A percentile compares a stretch with the other conserved stretches of the same genome.
Evolutionary conservation across 2,329 filamentous ascomycete species (phyloP).

Genomic region (Endocalyx cinctus): DNA sequence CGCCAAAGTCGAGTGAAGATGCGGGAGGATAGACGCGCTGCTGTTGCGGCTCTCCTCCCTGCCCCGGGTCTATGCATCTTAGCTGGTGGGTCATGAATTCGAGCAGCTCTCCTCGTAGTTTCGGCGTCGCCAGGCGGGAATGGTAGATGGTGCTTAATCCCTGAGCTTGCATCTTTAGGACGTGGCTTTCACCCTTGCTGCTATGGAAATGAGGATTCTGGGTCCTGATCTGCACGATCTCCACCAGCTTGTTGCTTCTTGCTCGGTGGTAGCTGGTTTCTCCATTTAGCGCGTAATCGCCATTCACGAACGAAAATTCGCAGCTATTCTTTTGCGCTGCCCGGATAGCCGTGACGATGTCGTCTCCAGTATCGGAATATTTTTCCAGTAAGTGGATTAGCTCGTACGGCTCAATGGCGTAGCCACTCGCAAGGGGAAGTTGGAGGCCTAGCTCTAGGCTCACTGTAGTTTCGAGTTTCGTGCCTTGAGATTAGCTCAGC

Average conservation of each 20-base stretch:
- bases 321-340: too few relatives aligned
- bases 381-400: slow-evolving; percentile 23
- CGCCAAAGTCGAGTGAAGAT: slow-evolving; percentile 1
- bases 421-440: slow-evolving; percentile 25
- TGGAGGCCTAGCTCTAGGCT: slow-evolving; percentile 31
- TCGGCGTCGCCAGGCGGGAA: slow-evolving; percentile 6
- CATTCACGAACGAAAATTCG: too few relatives aligned
- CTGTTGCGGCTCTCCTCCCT: background rate
- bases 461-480: too few relatives aligned
- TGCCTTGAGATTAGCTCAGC: too few relatives aligned
- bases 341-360: too few relatives aligned
- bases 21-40: slow-evolving; percentile 6
- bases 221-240: slow-evolving; percentile 26
- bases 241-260: slow-evolving; percentile 11
- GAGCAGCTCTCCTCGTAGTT: slow-evolving; percentile 4
- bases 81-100: slow-evolving; percentile 2
- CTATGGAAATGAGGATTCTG: slow-evolving; percentile 27
- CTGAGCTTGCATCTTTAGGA: slow-evolving; percentile 23
- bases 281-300: too few relatives aligned
- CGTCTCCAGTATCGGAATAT: background rate
- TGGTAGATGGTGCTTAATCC: slow-evolving; percentile 27
- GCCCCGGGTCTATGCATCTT: background rate
- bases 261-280: slow-evolving; percentile 1
- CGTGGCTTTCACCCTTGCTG: slow-evolving; percentile 23
- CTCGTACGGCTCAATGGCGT: slow-evolving; percentile 31